A percentile compares a stretch with the other conserved stretches of the same genome.
phyloP scores from a whole-genome alignment of 164 flowering plant genomes.

The Platanus orientalis region DNA sequence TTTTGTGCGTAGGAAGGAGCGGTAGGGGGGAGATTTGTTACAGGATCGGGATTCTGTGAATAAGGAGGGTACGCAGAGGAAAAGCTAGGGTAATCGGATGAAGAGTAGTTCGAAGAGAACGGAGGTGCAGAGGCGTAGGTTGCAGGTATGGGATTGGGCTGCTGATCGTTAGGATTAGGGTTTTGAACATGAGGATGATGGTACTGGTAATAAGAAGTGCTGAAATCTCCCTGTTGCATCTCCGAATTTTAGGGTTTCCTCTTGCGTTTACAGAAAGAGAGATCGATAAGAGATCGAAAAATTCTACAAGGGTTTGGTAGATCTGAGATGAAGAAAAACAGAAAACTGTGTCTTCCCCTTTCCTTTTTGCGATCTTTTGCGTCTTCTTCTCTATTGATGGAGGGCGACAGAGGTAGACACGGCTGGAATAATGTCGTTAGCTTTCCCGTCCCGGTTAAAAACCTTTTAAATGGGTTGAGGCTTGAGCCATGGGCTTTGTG shows the following conservation, averaged over 20 bases:
- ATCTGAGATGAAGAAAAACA: too few relatives aligned
- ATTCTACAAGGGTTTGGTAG: too few relatives aligned
- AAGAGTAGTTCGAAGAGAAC: conserved; percentile 36
- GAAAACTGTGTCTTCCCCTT: too few relatives aligned
- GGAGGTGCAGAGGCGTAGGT: conserved; percentile 89
- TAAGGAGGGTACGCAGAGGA: conserved; percentile 32
- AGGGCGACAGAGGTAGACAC: too few relatives aligned
- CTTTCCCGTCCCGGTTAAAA: too few relatives aligned
- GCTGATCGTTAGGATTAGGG: conserved; percentile 27
- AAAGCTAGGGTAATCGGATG: conserved; percentile 36
- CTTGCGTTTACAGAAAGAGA: background rate
- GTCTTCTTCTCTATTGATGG: too few relatives aligned
- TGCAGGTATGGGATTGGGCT: conserved; percentile 16
- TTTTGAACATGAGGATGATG: conserved; percentile 14
- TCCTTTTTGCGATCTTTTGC: too few relatives aligned
- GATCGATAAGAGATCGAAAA: too few relatives aligned
- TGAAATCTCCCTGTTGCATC: conserved; percentile 26
- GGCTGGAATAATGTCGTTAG: too few relatives aligned
- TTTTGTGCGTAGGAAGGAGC: conserved; percentile 31
- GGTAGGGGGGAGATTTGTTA: conserved; percentile 30
- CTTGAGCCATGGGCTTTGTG: too few relatives aligned
- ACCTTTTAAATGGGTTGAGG: too few relatives aligned
- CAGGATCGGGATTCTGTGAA: conserved; percentile 44
- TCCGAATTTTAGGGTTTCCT: background rate
- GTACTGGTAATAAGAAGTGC: conserved; percentile 17